Evolutionary conservation across 2,329 filamentous ascomycete genomes (phyloP), one percentile per base, ranked within the genome.

Genomic region (Fusarium austroafricanum): DNA sequence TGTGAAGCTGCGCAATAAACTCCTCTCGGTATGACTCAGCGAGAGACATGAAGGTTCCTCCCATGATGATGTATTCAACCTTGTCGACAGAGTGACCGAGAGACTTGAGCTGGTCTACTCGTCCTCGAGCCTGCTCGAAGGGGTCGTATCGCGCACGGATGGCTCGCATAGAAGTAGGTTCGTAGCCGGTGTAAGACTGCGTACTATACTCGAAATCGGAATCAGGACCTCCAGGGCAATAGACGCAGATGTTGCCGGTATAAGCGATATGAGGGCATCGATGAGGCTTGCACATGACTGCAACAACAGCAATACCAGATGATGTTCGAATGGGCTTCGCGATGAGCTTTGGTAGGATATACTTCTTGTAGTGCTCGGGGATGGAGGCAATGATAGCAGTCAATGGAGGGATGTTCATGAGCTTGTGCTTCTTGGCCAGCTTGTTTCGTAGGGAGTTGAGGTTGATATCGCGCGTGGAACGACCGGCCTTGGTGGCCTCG

Each of bases 21-120:
- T 92, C 89, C 65, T 99, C 93, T 28, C 96, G 86, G 79, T 99
- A 99, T 23, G 91, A 89, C 74, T 94, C 90, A 10, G 95, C 87
- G 26, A 99, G 82, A 4, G 95, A 98, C 96, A 99, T 99, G 81
- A 99, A 99, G 0, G 96, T 99, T 70, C 96, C 96, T 62, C 96
- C 96, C 96, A 99, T 99, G 77, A 99, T 97, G 76, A 99, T 99
- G 79, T 98, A 99, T 83, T 99, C 96, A 23, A 99, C 96, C 79
- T 99, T 99, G 82, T 99, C 96, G 46, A 99, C 96, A 44, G 93
- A 97, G 79, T 99, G 96, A 1, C 96, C 96, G 0, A 99, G 86
- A 3, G 93, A 92, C 79, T 97, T 96, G 76, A 99, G 93, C 81
- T 99, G 96, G 74, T 99, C 96, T 8, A 99, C 95, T 71, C 96